Conservation (phyloP, 441 rosid genomes). For the Erodium trifolium region DNA sequence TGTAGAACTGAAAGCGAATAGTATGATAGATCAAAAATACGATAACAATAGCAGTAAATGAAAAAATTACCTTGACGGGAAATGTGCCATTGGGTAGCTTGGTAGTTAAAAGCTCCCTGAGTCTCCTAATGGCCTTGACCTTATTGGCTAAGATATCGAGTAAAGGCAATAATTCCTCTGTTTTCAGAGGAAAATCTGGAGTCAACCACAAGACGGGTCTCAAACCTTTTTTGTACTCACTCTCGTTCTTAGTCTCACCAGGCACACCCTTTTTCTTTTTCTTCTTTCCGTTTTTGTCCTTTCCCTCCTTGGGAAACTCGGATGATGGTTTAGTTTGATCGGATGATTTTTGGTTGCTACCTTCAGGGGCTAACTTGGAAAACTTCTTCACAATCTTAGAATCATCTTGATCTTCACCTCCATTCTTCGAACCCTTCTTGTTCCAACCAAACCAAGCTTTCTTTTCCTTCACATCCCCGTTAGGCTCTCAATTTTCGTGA, state of each 20-base stretch:
- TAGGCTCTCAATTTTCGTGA: slow-evolving; percentile 47
- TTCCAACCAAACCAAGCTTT: slow-evolving; percentile 97
- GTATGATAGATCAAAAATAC: background rate
- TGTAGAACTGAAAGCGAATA: background rate
- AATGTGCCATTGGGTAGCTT: slow-evolving; percentile 88
- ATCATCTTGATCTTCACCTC: slow-evolving; percentile 55
- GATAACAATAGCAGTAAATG: background rate
- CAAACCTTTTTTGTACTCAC: slow-evolving; percentile 90
- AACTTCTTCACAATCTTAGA: slow-evolving; percentile 60
- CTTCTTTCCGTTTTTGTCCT: slow-evolving; percentile 3
- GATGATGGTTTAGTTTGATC: slow-evolving; percentile 20
- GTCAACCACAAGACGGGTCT: slow-evolving; percentile 96
- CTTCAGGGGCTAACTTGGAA: slow-evolving; percentile 73
- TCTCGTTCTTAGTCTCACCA: slow-evolving; percentile 63
- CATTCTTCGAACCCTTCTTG: slow-evolving; percentile 60
- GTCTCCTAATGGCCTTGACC: slow-evolving; percentile 92
- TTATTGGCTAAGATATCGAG: slow-evolving; percentile 96
- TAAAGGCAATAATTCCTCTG: slow-evolving; percentile 83
- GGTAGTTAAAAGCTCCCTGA: slow-evolving; percentile 94
- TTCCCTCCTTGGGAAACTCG: background rate
- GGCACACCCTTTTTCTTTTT: slow-evolving; percentile 2
- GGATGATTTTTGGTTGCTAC: slow-evolving; percentile 43
- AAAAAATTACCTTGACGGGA: slow-evolving; percentile 73
- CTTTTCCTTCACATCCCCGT: slow-evolving; percentile 65
- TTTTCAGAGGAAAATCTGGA: slow-evolving; percentile 83